Evolutionary conservation across 768 basidiomycete genomes (phyloP), one percentile per base, ranked within the genome.

Genomic region (Phylloporus rhodoxanthus): DNA sequence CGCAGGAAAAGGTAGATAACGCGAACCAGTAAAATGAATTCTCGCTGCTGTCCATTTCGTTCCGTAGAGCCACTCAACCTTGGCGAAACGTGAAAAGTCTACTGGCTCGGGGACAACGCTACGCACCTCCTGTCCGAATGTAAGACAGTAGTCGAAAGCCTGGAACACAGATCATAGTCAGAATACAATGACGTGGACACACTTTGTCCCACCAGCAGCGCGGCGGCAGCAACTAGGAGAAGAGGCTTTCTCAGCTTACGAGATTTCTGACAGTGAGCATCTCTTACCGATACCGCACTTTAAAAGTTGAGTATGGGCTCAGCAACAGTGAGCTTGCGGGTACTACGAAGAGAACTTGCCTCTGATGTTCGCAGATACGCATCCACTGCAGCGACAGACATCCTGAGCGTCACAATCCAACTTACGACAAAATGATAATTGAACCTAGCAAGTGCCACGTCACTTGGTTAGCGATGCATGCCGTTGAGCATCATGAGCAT

Each of bases 1-100:
- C 10, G 46, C 52, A 23, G 52, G 29, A 6, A 63, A 55, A 8
- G 62, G 61, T 4, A 62, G 37, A 52, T 62, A 63, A 17, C 61
- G 62, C 28, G 37, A 55, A n/a, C 41, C 19, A 14, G 45, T 14
- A 45, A 63, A 62, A 17, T 54, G 53, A 5, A 63, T 43, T 48
- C 61, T 47, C 47, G 40, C 40, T 3, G 45, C 36, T 17, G 53
- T 53, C 61, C 58, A 62, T 34, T 17, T 50, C 15, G 53, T 51
- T 30, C 53, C 41, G 32, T 48, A 50, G 23, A 63, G 11, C 58
- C 53, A 61, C 28, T 49, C 40, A 13, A 56, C 50, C 61, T 62
- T 45, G 23, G 14, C 6, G 14, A 47, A 49, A 29, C 8, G 14
- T 10, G 2, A 7, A 9, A 37, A 8, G 15, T 36, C n/a, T 8